Base-by-base conservation (phyloP, 1,139 yeast genomes). In the Hanseniaspora sp. region DNA sequence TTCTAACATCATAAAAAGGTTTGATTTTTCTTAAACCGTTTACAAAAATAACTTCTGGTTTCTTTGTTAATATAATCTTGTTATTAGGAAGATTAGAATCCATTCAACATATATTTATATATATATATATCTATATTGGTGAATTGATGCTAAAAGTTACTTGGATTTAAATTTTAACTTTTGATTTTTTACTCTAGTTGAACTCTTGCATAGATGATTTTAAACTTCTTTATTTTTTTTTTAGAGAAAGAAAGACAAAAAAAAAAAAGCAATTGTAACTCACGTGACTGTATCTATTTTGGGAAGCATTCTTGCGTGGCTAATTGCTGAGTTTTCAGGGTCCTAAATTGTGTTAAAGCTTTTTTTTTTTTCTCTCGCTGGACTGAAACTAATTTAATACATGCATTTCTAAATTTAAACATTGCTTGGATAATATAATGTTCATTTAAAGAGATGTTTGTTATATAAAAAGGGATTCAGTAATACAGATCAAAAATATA, bases 1-100 rank as follows among this genome's bases (percentile, higher is more conserved):
- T 70, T 63, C 87, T 85, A 0, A 92, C 84, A 67, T 80, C 86
- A 64, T 77, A 86, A 64, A 90, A 88, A 0, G 98, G 97, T 0
- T 80, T 74, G 5, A 90, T 87, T 54, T 84, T 71, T 48, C 96
- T 71, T 53, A 88, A 71, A 0, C 72, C 72, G 55, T 66, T 61
- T 13, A 60, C 56, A 40, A 61, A 57, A 45, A 60, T 58, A 13
- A 62, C 61, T 43, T 60, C 60, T 12, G 59, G 51, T 35, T 35
- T 47, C 15, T 39, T 39, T 31, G 54, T 31, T 1, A 12, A 15
- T 9, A 51, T 51, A 12, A 51, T 42, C 7, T 39, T 49, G 38
- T 58, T 58, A 11, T 42, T 35, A 15, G 45, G 38, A 2, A 46
- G 46, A 23, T 55, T 48, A n/a, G 15, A 43, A 30, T 35, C 40